Conservation (phyloP, 2,329 filamentous ascomycete species). For the Neonectria sp. region DNA sequence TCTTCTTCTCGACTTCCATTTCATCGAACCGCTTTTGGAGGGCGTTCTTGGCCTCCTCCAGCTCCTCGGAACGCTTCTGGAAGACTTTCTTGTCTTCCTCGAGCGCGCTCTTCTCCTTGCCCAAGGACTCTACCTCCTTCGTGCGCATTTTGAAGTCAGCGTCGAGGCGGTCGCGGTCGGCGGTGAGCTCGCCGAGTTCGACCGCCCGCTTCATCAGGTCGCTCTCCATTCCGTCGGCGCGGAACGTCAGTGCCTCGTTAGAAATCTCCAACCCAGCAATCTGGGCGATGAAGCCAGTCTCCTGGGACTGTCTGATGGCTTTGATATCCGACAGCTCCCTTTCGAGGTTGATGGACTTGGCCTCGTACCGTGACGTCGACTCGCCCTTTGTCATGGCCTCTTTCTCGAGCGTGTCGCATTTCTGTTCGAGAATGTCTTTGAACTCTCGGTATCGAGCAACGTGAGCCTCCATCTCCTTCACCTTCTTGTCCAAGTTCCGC, state of each 20-base stretch:
- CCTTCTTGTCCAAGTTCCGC: constrained; percentile 38
- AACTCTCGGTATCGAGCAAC: constrained; percentile 44
- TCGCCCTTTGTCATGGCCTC: constrained; percentile 33
- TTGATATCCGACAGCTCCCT: constrained; percentile 45
- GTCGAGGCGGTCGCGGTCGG: constrained; percentile 43
- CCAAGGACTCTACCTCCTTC: constrained; percentile 38
- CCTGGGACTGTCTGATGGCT: constrained; percentile 44
- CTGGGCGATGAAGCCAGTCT: constrained; percentile 45
- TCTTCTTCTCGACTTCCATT: constrained; percentile 42
- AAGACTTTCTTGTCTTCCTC: constrained; percentile 28
- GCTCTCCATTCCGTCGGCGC: constrained; percentile 41
- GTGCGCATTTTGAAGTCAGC: constrained; percentile 37
- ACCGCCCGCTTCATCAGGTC: constrained; percentile 44
- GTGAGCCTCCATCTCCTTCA: constrained; percentile 48
- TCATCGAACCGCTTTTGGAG: constrained; percentile 38
- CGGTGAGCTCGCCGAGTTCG: constrained; percentile 44
- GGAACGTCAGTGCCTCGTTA: constrained; percentile 46
- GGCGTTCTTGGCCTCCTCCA: constrained; percentile 44
- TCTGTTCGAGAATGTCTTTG: constrained; percentile 44
- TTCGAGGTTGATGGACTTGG: constrained; percentile 47
- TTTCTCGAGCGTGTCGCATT: constrained; percentile 48
- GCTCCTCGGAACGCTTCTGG: constrained; percentile 24
- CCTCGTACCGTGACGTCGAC: constrained; percentile 38
- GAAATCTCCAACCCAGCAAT: constrained; percentile 48
- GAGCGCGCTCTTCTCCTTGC: constrained; percentile 25